Evolutionary conservation across 176 grass and related monocot species (phyloP).

Genomic region (Chrysopogon serrulatus): DNA sequence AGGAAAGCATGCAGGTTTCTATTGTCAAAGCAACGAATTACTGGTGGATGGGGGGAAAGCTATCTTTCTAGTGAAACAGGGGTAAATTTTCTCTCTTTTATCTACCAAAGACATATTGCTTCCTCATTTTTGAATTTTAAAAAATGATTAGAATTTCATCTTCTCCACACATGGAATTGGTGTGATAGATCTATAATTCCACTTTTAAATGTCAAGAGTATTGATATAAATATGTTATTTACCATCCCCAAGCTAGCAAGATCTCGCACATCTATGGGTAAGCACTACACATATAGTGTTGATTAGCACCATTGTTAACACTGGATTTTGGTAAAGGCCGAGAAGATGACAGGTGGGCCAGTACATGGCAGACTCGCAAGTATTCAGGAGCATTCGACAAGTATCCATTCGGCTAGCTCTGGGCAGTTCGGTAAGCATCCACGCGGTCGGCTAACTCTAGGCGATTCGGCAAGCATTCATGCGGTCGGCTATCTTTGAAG

Average conservation of each 20-base stretch:
- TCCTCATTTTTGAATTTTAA: background rate
- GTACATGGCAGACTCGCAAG: too few relatives aligned
- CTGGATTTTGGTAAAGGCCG: too few relatives aligned
- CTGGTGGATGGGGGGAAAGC: conserved; percentile 33
- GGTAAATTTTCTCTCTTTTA: background rate
- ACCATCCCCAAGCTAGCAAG: background rate
- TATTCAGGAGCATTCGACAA: too few relatives aligned
- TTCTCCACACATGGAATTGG: background rate
- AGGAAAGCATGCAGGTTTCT: conserved; percentile 29
- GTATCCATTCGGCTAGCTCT: too few relatives aligned
- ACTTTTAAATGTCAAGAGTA: background rate
- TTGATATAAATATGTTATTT: background rate
- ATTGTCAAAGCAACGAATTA: conserved; percentile 9
- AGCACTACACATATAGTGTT: too few relatives aligned
- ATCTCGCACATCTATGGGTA: too few relatives aligned
- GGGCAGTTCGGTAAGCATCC: too few relatives aligned
- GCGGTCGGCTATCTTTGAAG: too few relatives aligned
- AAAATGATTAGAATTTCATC: background rate
- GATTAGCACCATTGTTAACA: too few relatives aligned
- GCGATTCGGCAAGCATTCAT: too few relatives aligned
- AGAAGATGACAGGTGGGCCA: too few relatives aligned
- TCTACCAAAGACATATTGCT: background rate
- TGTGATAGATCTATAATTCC: background rate
- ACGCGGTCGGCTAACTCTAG: too few relatives aligned
- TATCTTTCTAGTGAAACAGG: conserved; percentile 10